These are phyloP conservation scores for Vinca major DNA, from an alignment of 305 asterid species.

Conservation along the genomic window DNA sequence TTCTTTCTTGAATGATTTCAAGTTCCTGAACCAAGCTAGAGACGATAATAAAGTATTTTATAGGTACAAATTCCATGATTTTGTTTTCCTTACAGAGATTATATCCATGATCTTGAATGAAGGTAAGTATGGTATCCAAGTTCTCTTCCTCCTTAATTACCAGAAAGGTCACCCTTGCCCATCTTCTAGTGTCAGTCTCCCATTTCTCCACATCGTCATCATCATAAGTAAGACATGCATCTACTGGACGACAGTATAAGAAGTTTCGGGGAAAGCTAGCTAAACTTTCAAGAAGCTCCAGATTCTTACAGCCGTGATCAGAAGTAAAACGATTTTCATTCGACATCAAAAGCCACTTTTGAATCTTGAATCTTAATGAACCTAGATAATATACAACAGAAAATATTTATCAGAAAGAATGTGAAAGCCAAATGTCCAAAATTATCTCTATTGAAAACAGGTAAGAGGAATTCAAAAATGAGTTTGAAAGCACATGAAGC, in stretches of 20 bases:
- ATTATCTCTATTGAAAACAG: constrained; percentile 4
- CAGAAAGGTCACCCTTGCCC: constrained; percentile 83
- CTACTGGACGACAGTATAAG: constrained; percentile 33
- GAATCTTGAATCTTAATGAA: constrained; percentile 49
- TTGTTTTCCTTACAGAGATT: constrained; percentile 39
- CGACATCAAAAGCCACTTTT: constrained; percentile 48
- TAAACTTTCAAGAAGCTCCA: constrained; percentile 43
- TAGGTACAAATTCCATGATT: constrained; percentile 41
- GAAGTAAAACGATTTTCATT: constrained; percentile 15
- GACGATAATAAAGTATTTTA: constrained; percentile 65
- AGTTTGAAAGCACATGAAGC: background rate
- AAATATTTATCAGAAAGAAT: constrained; percentile 1
- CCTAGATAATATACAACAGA: constrained; percentile 31
- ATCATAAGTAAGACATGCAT: constrained; percentile 37
- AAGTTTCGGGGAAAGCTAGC: constrained; percentile 50
- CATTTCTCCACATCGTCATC: constrained; percentile 83
- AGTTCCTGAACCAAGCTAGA: constrained; percentile 72
- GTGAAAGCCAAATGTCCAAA: background rate
- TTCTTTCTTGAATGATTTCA: constrained; percentile 48
- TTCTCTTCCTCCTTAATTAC: constrained; percentile 34
- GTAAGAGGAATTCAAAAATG: background rate
- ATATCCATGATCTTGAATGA: constrained; percentile 48
- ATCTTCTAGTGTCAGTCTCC: constrained; percentile 70
- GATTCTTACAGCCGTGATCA: constrained; percentile 11
- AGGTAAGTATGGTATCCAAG: constrained; percentile 44